These are phyloP conservation scores for Oryza coarctata DNA, from an alignment of 176 grass and related monocot species.

Conservation along the genomic window DNA sequence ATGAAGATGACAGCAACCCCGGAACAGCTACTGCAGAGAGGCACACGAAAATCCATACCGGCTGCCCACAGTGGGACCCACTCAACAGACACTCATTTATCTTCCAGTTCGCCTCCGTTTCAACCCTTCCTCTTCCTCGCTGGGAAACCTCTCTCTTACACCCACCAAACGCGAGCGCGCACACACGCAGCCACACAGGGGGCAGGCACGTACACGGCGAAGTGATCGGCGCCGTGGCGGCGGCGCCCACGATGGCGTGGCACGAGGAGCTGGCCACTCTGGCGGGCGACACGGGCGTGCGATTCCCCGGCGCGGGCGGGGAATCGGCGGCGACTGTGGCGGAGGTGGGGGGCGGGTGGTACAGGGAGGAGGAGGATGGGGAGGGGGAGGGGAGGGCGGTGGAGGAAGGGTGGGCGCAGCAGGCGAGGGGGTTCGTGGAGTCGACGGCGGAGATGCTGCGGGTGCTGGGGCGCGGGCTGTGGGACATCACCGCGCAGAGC, in stretches of 20 bases:
- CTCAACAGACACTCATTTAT: conserved; percentile 1
- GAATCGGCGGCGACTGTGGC: conserved; percentile 14
- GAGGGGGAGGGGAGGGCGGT: conserved; percentile 36
- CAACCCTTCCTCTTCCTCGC: conserved; percentile 11
- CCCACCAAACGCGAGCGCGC: conserved; percentile 1
- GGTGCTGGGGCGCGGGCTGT: conserved; percentile 72
- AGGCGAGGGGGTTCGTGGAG: conserved; percentile 68
- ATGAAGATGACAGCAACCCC: conserved; percentile 35
- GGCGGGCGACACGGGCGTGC: conserved; percentile 46
- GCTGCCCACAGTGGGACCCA: background rate
- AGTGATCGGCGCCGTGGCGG: conserved; percentile 45
- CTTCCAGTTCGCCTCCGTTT: conserved; percentile 31
- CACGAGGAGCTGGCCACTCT: conserved; percentile 70
- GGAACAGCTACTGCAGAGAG: conserved; percentile 15
- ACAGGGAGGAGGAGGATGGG: conserved; percentile 45
- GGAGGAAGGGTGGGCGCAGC: conserved; percentile 80
- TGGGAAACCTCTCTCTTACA: background rate
- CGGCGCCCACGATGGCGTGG: conserved; percentile 77
- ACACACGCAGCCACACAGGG: background rate
- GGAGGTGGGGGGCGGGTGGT: conserved; percentile 37
- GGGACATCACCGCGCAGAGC: conserved; percentile 82
- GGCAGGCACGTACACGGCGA: background rate
- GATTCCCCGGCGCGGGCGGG: conserved; percentile 26
- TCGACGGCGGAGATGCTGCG: conserved; percentile 87
- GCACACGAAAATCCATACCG: conserved; percentile 22